Evolutionary conservation across 305 asterid genomes (phyloP), one percentile per base, ranked within the genome.

Genomic region (Fraxinus sp.): DNA sequence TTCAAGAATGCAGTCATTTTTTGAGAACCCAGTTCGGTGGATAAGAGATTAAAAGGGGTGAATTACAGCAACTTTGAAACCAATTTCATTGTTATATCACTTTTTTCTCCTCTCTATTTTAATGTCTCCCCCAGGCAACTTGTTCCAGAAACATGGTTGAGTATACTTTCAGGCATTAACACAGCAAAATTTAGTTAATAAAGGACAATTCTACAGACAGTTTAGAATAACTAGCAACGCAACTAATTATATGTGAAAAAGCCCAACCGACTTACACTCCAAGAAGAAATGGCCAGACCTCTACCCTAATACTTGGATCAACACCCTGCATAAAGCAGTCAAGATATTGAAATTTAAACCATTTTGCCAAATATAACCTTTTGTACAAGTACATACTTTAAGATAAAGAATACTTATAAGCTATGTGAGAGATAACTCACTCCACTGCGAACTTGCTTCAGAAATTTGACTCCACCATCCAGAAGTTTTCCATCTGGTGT

Each of bases 271-370:
- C 98, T 93, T 92, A 95, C 99, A 94, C 98, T 90, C 99, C 99
- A 64, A 95, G 98, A 49, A 95, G 99, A 85, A 95, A 94, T 52
- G 99, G 99, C 99, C 99, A 95, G 76, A 92, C 98, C 87, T 93
- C 98, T 73, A 91, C 93, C 86, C 99, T 88, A 81, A 95, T 94
- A 86, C 92, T 90, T 83, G 97, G 94, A 90, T 95, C 96, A 78
- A 94, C 93, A 82, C 99, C 99, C 99, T 95, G 84, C 85, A 90
- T 39, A 80, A 81, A 85, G 85, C 59, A 71, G 75, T 24, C 75
- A 22, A 49, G n/a, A 14, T 80, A 64, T 77, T 79, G 64, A 83
- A 81, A 35, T 68, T 62, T 59, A 80, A 52, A 64, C 37, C 41
- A 57, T 70, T 20, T 14, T 82, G 33, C 82, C 37, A 18, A 83